Percentiles rank a stretch among this genome's conserved stretches.
Conservation (phyloP, 306 rosid species). For the Luffa aegyptiaca region DNA sequence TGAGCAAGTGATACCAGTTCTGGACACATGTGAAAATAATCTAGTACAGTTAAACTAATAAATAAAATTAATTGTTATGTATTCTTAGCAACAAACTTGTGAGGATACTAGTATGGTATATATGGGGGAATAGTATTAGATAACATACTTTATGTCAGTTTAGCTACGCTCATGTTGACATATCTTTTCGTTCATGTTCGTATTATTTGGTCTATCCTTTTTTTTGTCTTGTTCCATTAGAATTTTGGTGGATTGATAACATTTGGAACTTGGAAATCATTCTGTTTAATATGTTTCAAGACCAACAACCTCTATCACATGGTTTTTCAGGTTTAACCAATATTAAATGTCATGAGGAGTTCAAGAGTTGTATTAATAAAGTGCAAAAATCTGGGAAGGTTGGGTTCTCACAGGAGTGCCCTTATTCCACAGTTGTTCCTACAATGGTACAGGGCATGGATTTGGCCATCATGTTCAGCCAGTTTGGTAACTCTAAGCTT, state of each 20-base stretch:
- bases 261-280: background rate
- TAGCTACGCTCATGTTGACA: too few species aligned
- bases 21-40: background rate
- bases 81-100: background rate
- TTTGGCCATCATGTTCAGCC: conserved; percentile 60
- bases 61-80: background rate
- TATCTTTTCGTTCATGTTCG: background rate
- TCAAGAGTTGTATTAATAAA: conserved; percentile 51
- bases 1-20: background rate
- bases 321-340: conserved; percentile 41
- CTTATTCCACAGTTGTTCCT: conserved; percentile 38
- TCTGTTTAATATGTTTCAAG: background rate
- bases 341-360: conserved; percentile 54
- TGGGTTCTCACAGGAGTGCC: conserved; percentile 64
- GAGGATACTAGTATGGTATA: too few species aligned
- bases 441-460: conserved; percentile 84
- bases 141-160: too few species aligned
- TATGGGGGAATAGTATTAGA: too few species aligned
- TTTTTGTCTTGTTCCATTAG: background rate
- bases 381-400: conserved; percentile 49
- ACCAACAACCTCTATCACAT: background rate
- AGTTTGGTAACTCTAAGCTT: conserved; percentile 23
- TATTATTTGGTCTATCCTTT: background rate
- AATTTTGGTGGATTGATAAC: background rate
- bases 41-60: background rate